phyloP scores from a whole-genome alignment of 257 asterid species.

The Dorcoceras hygrometricum region DNA sequence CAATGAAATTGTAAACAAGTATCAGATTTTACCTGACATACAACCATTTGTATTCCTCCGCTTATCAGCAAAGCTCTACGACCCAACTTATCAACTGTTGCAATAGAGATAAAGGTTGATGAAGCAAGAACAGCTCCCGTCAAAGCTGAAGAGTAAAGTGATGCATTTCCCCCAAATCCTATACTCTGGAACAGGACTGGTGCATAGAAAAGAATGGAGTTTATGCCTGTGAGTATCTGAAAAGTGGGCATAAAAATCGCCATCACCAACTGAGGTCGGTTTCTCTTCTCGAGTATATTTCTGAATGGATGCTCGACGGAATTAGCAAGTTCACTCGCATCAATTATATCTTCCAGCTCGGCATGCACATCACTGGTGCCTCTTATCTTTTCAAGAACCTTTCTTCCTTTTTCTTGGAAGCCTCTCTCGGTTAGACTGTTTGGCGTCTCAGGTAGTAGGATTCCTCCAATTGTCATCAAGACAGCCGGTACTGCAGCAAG shows the following conservation, averaged over 20 bases:
- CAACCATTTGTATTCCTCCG: conserved; percentile 73
- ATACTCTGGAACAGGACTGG: conserved; percentile 78
- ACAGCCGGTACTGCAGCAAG: conserved; percentile 73
- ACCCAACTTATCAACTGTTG: conserved; percentile 63
- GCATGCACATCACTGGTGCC: conserved; percentile 71
- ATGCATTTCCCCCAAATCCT: conserved; percentile 61
- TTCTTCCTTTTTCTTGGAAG: conserved; percentile 35
- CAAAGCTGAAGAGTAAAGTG: conserved; percentile 71
- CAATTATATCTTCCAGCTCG: conserved; percentile 63
- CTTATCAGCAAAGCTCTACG: conserved; percentile 55
- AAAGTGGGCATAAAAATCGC: conserved; percentile 77
- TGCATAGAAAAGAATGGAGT: conserved; percentile 77
- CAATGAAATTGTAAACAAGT: not conserved
- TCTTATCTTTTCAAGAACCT: conserved; percentile 54
- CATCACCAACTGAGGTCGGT: conserved; percentile 72
- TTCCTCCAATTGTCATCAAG: conserved; percentile 66
- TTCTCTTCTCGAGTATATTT: conserved; percentile 50
- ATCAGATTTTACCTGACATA: conserved; percentile 48
- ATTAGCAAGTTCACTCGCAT: conserved; percentile 69
- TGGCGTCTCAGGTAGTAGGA: conserved; percentile 79
- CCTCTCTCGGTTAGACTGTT: conserved; percentile 78
- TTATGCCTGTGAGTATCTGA: conserved; percentile 82
- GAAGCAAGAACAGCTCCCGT: conserved; percentile 76
- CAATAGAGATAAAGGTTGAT: conserved; percentile 70
- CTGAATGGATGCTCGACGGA: conserved; percentile 68